Percentiles rank a stretch among this genome's conserved stretches.
phyloP scores from a whole-genome alignment of 139 green algal species.

The Yamagishiella unicocca region DNA sequence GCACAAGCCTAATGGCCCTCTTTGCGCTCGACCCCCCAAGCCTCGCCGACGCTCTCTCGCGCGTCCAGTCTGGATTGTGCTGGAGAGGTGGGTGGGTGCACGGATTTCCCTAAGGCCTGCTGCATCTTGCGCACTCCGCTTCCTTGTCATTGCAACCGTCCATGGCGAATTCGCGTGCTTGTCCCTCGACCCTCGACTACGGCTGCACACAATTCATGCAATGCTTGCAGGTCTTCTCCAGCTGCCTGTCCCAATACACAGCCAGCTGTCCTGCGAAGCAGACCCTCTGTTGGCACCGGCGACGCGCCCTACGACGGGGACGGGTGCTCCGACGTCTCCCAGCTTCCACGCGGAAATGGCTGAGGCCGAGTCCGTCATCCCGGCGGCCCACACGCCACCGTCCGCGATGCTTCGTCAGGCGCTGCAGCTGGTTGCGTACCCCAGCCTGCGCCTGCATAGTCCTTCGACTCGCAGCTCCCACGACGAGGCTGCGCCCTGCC shows the following conservation, averaged over 20 bases:
- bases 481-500: background rate
- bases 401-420: background rate
- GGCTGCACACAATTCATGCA: too few species aligned
- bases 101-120: background rate
- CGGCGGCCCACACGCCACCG: background rate
- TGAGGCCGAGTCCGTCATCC: background rate
- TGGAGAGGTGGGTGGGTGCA: background rate
- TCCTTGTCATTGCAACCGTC: background rate
- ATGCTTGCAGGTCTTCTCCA: background rate
- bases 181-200: too few species aligned
- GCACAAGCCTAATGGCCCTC: background rate
- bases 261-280: background rate
- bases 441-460: slow-evolving; percentile 12
- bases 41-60: background rate
- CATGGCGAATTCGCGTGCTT: background rate
- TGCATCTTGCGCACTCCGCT: background rate
- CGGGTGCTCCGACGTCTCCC: background rate
- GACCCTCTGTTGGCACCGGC: background rate
- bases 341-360: too few species aligned
- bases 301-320: background rate
- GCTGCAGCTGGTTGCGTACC: slow-evolving; percentile 23
- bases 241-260: background rate
- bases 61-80: background rate
- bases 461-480: too few species aligned
- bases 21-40: background rate